These are phyloP conservation scores for Neurospora sp. DNA, from an alignment of 495 filamentous ascomycete genomes.

Conservation along the genomic window DNA sequence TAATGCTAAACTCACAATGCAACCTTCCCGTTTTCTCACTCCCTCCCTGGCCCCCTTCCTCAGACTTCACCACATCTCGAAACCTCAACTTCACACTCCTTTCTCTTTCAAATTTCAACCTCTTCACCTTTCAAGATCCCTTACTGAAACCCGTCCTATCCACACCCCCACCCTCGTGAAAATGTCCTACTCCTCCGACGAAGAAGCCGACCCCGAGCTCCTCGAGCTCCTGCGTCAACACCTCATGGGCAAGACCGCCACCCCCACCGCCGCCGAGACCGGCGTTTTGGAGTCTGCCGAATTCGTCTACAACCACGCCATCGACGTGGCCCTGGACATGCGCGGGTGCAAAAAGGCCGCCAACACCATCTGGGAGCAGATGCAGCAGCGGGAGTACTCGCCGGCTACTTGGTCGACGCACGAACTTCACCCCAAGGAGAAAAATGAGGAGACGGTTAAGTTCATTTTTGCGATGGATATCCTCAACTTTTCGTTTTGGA, in stretches of 20 bases:
- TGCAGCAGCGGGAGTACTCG: constrained; percentile 77
- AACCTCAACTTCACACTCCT: not conserved
- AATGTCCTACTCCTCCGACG: constrained; percentile 88
- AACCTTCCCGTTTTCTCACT: not conserved
- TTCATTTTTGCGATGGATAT: constrained; percentile 97
- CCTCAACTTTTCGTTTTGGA: constrained; percentile 93
- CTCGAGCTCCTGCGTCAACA: constrained; percentile 78
- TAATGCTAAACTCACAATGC: not conserved
- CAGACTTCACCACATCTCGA: not conserved
- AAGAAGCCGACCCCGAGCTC: constrained; percentile 81
- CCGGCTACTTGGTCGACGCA: constrained; percentile 78
- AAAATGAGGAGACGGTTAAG: constrained; percentile 66
- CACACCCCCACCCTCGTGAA: constrained; percentile 3
- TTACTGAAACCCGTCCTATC: too few relatives aligned
- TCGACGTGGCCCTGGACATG: constrained; percentile 82
- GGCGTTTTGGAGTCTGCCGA: constrained; percentile 74
- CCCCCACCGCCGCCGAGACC: constrained; percentile 48
- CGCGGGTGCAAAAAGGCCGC: constrained; percentile 72
- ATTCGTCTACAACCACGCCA: constrained; percentile 83
- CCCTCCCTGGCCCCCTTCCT: not conserved
- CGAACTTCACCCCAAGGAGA: constrained; percentile 78
- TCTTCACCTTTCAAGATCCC: too few relatives aligned
- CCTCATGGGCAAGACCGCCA: constrained; percentile 44
- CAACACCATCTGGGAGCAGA: constrained; percentile 60
- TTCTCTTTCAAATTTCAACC: too few relatives aligned